Percentiles rank a stretch among this genome's conserved stretches.
phyloP scores from a whole-genome alignment of 2,329 filamentous ascomycete species.

The Penicillium sp. region DNA sequence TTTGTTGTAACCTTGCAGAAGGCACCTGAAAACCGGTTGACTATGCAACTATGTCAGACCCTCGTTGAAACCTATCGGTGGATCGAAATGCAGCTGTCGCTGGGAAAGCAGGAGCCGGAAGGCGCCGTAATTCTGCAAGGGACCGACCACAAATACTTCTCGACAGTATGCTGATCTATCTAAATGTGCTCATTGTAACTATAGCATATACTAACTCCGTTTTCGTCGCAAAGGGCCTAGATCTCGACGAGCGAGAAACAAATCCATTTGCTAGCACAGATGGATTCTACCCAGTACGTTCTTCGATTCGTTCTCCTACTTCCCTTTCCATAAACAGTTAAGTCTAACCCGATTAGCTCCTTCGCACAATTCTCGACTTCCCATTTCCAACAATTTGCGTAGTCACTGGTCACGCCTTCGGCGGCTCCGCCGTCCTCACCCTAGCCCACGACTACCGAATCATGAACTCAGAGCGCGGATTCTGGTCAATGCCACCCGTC shows the following conservation, averaged over 20 bases:
- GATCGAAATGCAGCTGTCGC: neutral
- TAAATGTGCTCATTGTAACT: neutral
- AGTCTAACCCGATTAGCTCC: slow-evolving; percentile 37
- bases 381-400: slow-evolving; percentile 49
- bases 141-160: neutral
- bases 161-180: neutral
- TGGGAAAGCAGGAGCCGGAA: neutral
- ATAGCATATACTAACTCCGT: too few species aligned
- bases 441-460: slow-evolving; percentile 48
- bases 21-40: neutral
- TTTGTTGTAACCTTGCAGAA: neutral
- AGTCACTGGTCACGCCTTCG: slow-evolving; percentile 50
- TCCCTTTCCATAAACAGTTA: slow-evolving; percentile 20
- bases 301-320: too few species aligned
- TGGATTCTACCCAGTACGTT: slow-evolving; percentile 51
- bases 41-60: neutral
- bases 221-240: slow-evolving; percentile 34
- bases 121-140: neutral
- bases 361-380: slow-evolving; percentile 50
- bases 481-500: slow-evolving; percentile 52
- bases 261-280: slow-evolving; percentile 56
- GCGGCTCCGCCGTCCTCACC: slow-evolving; percentile 47
- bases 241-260: slow-evolving; percentile 47
- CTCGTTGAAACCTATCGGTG: neutral
- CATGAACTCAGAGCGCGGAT: slow-evolving; percentile 48